Percentiles rank a stretch among this genome's conserved stretches.
Conservation (phyloP, 2,329 filamentous ascomycete species). For the Diaporthe amygdali region DNA sequence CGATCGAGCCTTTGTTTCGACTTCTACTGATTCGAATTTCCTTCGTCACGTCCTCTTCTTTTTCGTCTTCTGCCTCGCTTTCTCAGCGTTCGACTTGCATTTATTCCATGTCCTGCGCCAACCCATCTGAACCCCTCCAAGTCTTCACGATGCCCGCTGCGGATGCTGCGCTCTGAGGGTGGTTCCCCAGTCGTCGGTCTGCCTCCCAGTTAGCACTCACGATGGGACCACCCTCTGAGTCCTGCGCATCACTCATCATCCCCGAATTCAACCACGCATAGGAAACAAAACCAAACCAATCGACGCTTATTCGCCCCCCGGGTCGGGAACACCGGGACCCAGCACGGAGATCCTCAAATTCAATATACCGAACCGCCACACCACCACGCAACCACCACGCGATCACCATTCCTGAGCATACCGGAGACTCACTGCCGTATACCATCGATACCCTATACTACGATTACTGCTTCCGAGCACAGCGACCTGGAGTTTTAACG, state of each 20-base stretch:
- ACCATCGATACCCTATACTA: background rate
- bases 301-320: background rate
- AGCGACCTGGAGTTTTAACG: background rate
- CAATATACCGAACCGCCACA: background rate
- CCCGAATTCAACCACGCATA: constrained; percentile 29
- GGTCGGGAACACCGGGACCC: background rate
- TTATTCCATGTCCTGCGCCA: constrained; percentile 19
- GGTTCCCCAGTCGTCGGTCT: constrained; percentile 46
- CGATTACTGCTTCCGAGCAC: background rate
- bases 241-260: constrained; percentile 32
- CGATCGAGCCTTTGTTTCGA: background rate
- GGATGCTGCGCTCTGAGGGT: constrained; percentile 59
- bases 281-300: background rate
- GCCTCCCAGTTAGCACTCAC: constrained; percentile 41
- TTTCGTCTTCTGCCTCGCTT: background rate
- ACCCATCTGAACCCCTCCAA: constrained; percentile 36
- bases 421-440: background rate
- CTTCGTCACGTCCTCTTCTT: background rate
- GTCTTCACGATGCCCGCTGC: constrained; percentile 47
- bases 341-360: background rate
- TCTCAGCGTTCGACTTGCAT: background rate
- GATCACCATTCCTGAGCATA: background rate
- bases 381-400: background rate
- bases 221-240: constrained; percentile 63
- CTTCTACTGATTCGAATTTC: background rate